Percentiles rank a stretch among this genome's conserved stretches.
Conservation (phyloP, 192 early-diverging fungal genomes). For the Backusella australiensis region DNA sequence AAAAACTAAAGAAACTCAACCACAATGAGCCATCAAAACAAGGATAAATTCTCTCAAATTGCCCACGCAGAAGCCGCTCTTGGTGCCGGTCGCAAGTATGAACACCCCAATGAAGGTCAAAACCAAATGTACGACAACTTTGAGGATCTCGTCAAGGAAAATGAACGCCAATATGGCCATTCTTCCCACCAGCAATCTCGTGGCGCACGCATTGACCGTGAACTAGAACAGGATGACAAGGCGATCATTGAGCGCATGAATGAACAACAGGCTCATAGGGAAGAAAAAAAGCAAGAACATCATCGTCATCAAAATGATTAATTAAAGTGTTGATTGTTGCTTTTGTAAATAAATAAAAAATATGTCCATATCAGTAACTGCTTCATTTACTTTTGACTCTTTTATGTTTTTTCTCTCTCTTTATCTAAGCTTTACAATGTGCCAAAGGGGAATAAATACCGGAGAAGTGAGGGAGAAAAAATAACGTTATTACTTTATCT, state of each 20-base stretch:
- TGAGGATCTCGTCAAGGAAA: conserved; percentile 13
- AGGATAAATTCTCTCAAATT: neutral
- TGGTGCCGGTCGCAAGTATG: conserved; percentile 16
- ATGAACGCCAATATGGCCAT: neutral
- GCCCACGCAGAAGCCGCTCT: conserved; percentile 23
- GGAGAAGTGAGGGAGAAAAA: too few species aligned
- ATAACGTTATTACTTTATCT: neutral
- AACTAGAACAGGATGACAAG: conserved; percentile 18
- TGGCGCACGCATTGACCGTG: conserved; percentile 13
- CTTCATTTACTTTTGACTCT: neutral
- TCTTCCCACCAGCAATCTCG: conserved; percentile 8
- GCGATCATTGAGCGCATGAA: conserved; percentile 10
- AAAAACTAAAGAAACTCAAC: neutral
- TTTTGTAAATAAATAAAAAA: neutral
- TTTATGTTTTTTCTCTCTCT: neutral
- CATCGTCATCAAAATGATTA: neutral
- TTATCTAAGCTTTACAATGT: neutral
- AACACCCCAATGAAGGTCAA: conserved; percentile 20
- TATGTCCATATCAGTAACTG: neutral
- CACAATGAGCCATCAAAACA: neutral
- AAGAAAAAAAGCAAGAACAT: neutral
- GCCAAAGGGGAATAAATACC: neutral
- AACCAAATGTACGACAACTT: conserved; percentile 19
- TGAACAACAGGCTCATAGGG: neutral
- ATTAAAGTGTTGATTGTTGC: neutral